These are phyloP conservation scores for Raffaelea albimanens DNA, from an alignment of 2,329 filamentous ascomycete genomes.

Conservation along the genomic window DNA sequence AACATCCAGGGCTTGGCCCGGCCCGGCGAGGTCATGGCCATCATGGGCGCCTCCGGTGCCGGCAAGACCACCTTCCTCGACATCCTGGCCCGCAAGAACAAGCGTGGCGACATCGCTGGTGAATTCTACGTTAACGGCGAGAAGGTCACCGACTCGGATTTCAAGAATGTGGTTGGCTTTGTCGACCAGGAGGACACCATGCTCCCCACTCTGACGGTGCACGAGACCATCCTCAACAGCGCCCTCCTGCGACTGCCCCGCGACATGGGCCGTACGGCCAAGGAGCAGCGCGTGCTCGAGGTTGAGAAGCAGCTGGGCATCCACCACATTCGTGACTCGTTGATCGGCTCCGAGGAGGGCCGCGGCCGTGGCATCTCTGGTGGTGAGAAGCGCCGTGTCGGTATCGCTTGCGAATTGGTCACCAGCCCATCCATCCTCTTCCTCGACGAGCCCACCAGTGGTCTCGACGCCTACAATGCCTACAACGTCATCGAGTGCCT, in stretches of 20 bases:
- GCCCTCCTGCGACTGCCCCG: constrained; percentile 84
- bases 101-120: constrained; percentile 68
- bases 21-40: constrained; percentile 90
- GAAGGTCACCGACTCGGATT: constrained; percentile 74
- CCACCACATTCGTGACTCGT: constrained; percentile 82
- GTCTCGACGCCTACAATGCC: constrained; percentile 91
- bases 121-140: constrained; percentile 92
- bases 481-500: constrained; percentile 97
- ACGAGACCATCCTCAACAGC: constrained; percentile 94
- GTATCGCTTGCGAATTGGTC: constrained; percentile 94
- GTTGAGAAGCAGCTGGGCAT: constrained; percentile 96
- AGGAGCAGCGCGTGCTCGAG: constrained; percentile 83
- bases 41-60: constrained; percentile 96
- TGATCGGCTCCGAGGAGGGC: constrained; percentile 93
- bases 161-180: constrained; percentile 87
- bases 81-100: constrained; percentile 94
- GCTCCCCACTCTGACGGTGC: constrained; percentile 89
- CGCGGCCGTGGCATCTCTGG: constrained; percentile 92
- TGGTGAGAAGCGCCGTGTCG: constrained; percentile 90
- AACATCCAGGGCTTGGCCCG: constrained; percentile 79
- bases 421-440: constrained; percentile 96
- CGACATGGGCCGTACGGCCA: constrained; percentile 79
- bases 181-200: constrained; percentile 98
- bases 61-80: constrained; percentile 97
- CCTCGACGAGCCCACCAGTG: constrained; percentile 93